phyloP scores from a whole-genome alignment of 176 grass and related monocot species.

The Puccinellia tenuiflora region DNA sequence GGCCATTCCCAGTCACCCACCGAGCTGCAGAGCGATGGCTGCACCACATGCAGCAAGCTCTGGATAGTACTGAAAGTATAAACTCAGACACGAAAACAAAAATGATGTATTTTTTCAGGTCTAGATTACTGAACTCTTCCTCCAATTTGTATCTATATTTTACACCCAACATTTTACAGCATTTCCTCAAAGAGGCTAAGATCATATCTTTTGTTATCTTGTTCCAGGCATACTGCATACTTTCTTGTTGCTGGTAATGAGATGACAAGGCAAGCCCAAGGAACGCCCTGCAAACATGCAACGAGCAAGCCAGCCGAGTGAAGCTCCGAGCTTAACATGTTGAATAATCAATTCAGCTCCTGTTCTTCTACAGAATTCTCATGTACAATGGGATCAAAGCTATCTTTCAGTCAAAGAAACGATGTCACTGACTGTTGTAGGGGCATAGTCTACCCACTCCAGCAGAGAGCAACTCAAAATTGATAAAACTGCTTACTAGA shows the following conservation, averaged over 20 bases:
- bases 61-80: constrained; percentile 64
- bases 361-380: not conserved
- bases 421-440: not conserved
- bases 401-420: not conserved
- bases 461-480: not conserved
- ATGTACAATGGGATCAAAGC: not conserved
- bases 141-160: not conserved
- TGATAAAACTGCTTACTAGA: not conserved
- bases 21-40: constrained; percentile 91
- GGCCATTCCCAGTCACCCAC: constrained; percentile 71
- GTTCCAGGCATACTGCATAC: constrained; percentile 81
- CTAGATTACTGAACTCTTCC: not conserved
- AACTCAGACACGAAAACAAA: constrained; percentile 65
- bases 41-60: constrained; percentile 84
- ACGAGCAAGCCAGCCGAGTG: constrained; percentile 19
- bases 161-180: not conserved
- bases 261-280: constrained; percentile 69
- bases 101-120: constrained; percentile 95
- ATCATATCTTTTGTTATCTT: constrained; percentile 1
- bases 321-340: not conserved
- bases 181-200: not conserved
- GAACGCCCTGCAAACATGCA: constrained; percentile 44
- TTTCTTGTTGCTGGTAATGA: constrained; percentile 86
- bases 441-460: not conserved
- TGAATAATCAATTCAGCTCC: not conserved